Percentiles rank a stretch among this genome's conserved stretches.
phyloP scores from a whole-genome alignment of 2,329 filamentous ascomycete genomes.

The Ophiocordyceps sinensis region DNA sequence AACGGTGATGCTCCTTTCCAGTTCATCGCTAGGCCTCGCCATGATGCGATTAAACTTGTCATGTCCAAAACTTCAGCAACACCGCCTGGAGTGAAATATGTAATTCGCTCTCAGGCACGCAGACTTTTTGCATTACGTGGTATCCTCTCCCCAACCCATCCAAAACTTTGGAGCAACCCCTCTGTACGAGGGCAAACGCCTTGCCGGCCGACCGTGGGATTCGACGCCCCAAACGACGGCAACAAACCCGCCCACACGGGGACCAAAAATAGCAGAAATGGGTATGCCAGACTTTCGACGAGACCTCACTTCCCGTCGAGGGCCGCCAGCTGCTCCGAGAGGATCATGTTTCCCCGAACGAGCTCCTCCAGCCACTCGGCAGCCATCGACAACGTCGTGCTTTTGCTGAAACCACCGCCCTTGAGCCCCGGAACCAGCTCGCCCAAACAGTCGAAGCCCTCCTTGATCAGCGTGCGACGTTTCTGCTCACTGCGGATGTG shows the following conservation, averaged over 20 bases:
- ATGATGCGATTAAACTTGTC: background rate
- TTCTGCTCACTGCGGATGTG: constrained; percentile 84
- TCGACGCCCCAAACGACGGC: too few relatives aligned
- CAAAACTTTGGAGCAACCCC: background rate
- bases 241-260: too few relatives aligned
- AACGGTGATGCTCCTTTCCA: too few relatives aligned
- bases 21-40: too few relatives aligned
- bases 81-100: background rate
- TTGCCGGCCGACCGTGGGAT: too few relatives aligned
- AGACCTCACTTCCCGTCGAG: constrained; percentile 9
- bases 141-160: background rate
- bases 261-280: background rate
- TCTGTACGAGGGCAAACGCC: background rate
- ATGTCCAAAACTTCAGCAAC: background rate
- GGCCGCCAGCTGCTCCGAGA: constrained; percentile 37
- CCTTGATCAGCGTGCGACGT: constrained; percentile 64
- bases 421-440: constrained; percentile 61
- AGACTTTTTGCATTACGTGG: background rate
- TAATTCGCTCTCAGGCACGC: background rate
- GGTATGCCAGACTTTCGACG: background rate
- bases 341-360: constrained; percentile 49
- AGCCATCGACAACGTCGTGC: constrained; percentile 59
- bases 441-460: constrained; percentile 69
- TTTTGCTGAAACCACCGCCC: constrained; percentile 70
- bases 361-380: constrained; percentile 67